Conservation (phyloP, 495 filamentous ascomycete genomes). For the Neurospora terricola region DNA sequence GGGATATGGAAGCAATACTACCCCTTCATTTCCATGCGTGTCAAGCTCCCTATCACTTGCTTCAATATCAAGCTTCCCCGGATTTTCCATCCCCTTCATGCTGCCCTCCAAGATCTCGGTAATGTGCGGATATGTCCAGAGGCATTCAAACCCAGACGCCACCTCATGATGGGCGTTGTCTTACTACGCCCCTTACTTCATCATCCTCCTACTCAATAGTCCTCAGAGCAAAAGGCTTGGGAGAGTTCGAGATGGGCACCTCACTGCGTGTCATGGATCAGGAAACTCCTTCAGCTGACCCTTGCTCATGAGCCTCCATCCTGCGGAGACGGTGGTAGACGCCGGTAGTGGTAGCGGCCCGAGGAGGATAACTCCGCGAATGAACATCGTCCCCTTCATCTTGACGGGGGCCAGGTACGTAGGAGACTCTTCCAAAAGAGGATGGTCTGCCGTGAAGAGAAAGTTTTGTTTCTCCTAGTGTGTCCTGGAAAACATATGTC, state of each 20-base stretch:
- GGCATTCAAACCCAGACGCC: neutral
- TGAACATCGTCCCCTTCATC: neutral
- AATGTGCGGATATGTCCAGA: neutral
- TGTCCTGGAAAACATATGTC: neutral
- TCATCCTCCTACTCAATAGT: neutral
- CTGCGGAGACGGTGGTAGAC: neutral
- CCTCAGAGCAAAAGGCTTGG: neutral
- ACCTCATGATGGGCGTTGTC: neutral
- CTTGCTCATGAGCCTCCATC: neutral
- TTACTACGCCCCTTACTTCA: neutral
- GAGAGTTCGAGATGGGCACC: neutral
- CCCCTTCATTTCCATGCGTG: neutral
- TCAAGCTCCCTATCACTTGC: neutral
- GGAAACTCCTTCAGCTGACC: neutral
- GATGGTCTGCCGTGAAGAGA: neutral
- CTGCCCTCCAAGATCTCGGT: neutral
- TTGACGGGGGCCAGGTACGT: neutral
- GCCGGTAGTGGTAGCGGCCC: neutral
- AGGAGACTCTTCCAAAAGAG: neutral
- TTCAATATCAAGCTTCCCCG: neutral
- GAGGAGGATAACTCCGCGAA: neutral
- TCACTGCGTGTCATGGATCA: neutral
- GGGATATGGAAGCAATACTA: neutral
- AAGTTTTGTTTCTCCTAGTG: neutral
- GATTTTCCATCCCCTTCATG: neutral